A percentile compares a stretch with the other conserved stretches of the same genome.
These are phyloP conservation scores for Sistotremastrum suecicum DNA, from an alignment of 768 basidiomycete genomes.

Conservation along the genomic window DNA sequence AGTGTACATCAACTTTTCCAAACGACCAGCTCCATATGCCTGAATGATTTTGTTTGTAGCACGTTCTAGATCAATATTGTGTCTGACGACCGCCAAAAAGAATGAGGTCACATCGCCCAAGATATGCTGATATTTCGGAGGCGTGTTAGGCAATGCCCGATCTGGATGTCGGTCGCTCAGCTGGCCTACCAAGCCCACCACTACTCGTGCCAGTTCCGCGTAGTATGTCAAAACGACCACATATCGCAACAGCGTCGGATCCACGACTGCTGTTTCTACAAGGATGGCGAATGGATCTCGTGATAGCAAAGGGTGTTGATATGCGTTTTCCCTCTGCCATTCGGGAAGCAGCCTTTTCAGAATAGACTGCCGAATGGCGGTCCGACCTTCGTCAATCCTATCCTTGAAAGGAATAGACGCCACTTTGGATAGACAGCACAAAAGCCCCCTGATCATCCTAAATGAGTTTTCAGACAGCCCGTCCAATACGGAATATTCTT, in stretches of 20 bases:
- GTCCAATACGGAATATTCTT: slow-evolving; percentile 47
- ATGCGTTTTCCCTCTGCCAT: slow-evolving; percentile 78
- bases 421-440: slow-evolving; percentile 54
- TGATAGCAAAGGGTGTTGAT: slow-evolving; percentile 73
- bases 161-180: slow-evolving; percentile 55
- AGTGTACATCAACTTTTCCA: slow-evolving; percentile 75
- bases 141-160: slow-evolving; percentile 20
- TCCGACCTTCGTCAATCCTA: slow-evolving; percentile 58
- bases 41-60: slow-evolving; percentile 69
- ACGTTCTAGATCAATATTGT: slow-evolving; percentile 78
- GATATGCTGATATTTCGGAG: slow-evolving; percentile 45
- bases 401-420: slow-evolving; percentile 55
- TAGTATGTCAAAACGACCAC: slow-evolving; percentile 86
- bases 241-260: slow-evolving; percentile 80
- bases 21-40: slow-evolving; percentile 67
- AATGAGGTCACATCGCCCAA: slow-evolving; percentile 83
- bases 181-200: slow-evolving; percentile 74
- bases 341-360: slow-evolving; percentile 84
- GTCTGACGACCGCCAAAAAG: slow-evolving; percentile 81
- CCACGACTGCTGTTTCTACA: slow-evolving; percentile 80
- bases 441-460: slow-evolving; percentile 62
- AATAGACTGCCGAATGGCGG: slow-evolving; percentile 69
- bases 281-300: slow-evolving; percentile 85
- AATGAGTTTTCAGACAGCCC: slow-evolving; percentile 64
- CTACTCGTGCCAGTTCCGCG: slow-evolving; percentile 73